Conservation (phyloP, 208 protist genomes). For the Trypanosoma rangeli region DNA sequence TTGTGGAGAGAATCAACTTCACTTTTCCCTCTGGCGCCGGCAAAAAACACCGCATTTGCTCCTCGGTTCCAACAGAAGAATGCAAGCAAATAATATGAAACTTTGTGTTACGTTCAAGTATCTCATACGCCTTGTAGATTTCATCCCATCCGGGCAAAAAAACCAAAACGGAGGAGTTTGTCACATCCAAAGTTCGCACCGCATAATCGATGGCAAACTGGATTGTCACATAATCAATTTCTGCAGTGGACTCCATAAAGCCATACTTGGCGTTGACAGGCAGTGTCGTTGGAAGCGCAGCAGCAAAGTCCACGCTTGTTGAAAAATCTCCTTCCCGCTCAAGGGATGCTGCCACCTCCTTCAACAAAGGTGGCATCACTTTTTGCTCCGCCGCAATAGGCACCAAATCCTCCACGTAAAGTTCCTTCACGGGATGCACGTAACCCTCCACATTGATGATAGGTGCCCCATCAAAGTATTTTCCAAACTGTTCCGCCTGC, state of each 20-base stretch:
- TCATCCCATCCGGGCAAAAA: slow-evolving; percentile 95
- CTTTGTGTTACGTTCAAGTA: slow-evolving; percentile 66
- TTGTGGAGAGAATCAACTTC: slow-evolving; percentile 99
- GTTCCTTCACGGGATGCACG: slow-evolving; percentile 80
- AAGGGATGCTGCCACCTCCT: slow-evolving; percentile 41
- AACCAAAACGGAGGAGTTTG: slow-evolving; percentile 78
- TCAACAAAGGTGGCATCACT: slow-evolving; percentile 77
- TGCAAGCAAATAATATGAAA: slow-evolving; percentile 87
- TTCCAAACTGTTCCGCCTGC: slow-evolving; percentile 81
- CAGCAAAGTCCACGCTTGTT: not conserved
- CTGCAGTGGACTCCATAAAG: slow-evolving; percentile 57
- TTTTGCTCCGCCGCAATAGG: slow-evolving; percentile 56
- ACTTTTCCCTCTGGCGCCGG: slow-evolving; percentile 84
- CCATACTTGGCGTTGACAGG: slow-evolving; percentile 46
- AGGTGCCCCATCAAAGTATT: slow-evolving; percentile 80
- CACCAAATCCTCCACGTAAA: slow-evolving; percentile 83
- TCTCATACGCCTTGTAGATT: slow-evolving; percentile 70
- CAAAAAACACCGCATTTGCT: slow-evolving; percentile 98
- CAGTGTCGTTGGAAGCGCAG: not conserved
- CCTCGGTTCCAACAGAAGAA: slow-evolving; percentile 94
- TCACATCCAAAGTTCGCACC: slow-evolving; percentile 67
- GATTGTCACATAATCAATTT: slow-evolving; percentile 84
- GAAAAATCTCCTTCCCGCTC: slow-evolving; percentile 9
- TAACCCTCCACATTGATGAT: slow-evolving; percentile 87
- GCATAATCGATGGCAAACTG: slow-evolving; percentile 87